A percentile compares a stretch with the other conserved stretches of the same genome.
These are phyloP conservation scores for Solanum sparsipilum DNA, from an alignment of 257 asterid genomes.

Conservation along the genomic window DNA sequence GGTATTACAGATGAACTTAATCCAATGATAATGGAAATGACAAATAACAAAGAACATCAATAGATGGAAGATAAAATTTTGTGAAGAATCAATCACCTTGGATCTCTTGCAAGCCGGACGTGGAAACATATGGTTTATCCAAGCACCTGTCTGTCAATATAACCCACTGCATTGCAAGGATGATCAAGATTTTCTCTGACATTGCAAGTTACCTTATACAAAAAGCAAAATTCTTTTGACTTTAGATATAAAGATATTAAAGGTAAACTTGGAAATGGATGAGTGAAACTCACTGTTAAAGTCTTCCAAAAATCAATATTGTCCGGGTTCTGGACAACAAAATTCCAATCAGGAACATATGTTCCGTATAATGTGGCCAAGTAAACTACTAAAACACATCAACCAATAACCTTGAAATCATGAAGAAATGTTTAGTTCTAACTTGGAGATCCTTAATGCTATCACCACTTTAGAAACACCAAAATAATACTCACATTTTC, in stretches of 20 bases:
- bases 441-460: background rate
- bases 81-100: slow-evolving; percentile 22
- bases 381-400: slow-evolving; percentile 38
- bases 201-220: slow-evolving; percentile 38
- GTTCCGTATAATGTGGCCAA: slow-evolving; percentile 43
- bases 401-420: slow-evolving; percentile 40
- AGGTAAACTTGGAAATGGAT: background rate
- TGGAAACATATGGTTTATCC: slow-evolving; percentile 61
- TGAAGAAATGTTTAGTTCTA: background rate
- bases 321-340: slow-evolving; percentile 31
- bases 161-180: slow-evolving; percentile 73
- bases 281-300: slow-evolving; percentile 33
- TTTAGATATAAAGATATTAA: background rate
- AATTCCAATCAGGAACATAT: slow-evolving; percentile 66
- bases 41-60: background rate
- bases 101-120: slow-evolving; percentile 42
- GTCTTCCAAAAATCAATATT: slow-evolving; percentile 42
- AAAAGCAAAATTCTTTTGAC: background rate
- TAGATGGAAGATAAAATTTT: background rate
- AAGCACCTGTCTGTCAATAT: slow-evolving; percentile 29
- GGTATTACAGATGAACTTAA: background rate
- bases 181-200: slow-evolving; percentile 57
- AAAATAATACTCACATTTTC: slow-evolving; percentile 43
- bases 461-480: background rate
- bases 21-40: background rate